These are phyloP conservation scores for Guyanaporus albipodus DNA, from an alignment of 768 basidiomycete species.

Conservation along the genomic window DNA sequence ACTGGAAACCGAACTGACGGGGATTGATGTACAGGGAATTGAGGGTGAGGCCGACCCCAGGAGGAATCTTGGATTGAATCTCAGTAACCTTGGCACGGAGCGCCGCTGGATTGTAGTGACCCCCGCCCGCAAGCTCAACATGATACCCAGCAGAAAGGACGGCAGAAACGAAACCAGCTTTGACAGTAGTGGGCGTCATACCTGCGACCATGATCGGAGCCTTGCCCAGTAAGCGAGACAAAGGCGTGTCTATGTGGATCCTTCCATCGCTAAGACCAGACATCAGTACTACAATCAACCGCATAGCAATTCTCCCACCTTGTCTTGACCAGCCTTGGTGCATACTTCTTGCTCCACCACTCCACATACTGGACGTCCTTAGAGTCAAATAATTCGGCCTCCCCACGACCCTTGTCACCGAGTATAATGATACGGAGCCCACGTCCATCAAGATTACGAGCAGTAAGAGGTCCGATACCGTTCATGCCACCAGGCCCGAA, in stretches of 20 bases:
- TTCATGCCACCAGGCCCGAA: constrained; percentile 94
- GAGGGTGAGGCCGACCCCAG: constrained; percentile 88
- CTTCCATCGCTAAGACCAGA: constrained; percentile 67
- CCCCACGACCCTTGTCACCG: constrained; percentile 88
- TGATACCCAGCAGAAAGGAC: constrained; percentile 93
- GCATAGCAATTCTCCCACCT: constrained; percentile 44
- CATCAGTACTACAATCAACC: not conserved
- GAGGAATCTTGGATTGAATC: constrained; percentile 79
- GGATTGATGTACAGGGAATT: constrained; percentile 99
- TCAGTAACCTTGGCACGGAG: constrained; percentile 90
- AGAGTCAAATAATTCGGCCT: constrained; percentile 78
- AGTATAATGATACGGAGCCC: constrained; percentile 87
- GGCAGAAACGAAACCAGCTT: constrained; percentile 91
- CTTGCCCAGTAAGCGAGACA: constrained; percentile 94
- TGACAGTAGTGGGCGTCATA: constrained; percentile 98
- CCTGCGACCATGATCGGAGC: constrained; percentile 99
- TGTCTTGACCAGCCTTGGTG: constrained; percentile 82
- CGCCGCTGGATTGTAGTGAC: constrained; percentile 90
- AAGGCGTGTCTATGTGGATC: constrained; percentile 90
- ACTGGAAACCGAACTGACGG: constrained; percentile 94
- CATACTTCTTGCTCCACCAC: constrained; percentile 90
- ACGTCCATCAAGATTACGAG: constrained; percentile 87
- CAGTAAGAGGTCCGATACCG: constrained; percentile 89
- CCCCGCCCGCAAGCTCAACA: constrained; percentile 95
- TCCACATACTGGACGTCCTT: constrained; percentile 67